A percentile compares a stretch with the other conserved stretches of the same genome.
Conservation (phyloP, 768 basidiomycete species). For the Mycena filopes region DNA sequence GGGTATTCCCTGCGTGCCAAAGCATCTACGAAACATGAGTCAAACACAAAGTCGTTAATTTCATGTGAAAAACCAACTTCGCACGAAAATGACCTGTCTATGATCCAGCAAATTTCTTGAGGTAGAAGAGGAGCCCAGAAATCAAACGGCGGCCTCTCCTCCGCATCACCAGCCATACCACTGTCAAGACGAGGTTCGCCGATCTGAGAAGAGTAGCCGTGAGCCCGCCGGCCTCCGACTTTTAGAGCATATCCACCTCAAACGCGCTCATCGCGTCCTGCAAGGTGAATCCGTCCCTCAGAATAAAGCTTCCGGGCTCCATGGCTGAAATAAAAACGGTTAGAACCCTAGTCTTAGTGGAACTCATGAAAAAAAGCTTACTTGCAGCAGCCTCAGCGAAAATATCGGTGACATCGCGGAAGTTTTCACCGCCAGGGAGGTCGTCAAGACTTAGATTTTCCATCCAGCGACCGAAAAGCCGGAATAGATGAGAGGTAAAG, state of each 20-base stretch:
- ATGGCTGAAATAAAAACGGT: slow-evolving; percentile 56
- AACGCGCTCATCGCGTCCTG: slow-evolving; percentile 96
- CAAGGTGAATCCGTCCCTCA: slow-evolving; percentile 77
- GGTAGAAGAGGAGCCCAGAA: slow-evolving; percentile 72
- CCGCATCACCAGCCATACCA: slow-evolving; percentile 64
- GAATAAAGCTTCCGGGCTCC: slow-evolving; percentile 67
- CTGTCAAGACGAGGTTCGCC: slow-evolving; percentile 92
- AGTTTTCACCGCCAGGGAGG: slow-evolving; percentile 69
- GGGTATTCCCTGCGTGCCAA: slow-evolving; percentile 86
- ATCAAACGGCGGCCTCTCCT: slow-evolving; percentile 65
- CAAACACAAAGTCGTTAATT: background rate
- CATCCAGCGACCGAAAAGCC: slow-evolving; percentile 17
- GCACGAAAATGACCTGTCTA: slow-evolving; percentile 80
- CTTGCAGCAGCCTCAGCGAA: slow-evolving; percentile 73
- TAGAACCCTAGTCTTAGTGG: slow-evolving; percentile 19
- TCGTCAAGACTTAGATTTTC: slow-evolving; percentile 19
- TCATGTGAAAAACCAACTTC: slow-evolving; percentile 68
- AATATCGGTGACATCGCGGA: slow-evolving; percentile 69
- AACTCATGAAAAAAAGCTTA: slow-evolving; percentile 43
- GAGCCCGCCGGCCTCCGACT: slow-evolving; percentile 11
- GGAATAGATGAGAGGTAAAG: background rate
- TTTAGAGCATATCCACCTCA: slow-evolving; percentile 62
- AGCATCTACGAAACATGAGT: slow-evolving; percentile 68
- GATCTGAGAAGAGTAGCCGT: slow-evolving; percentile 63
- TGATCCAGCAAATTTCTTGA: slow-evolving; percentile 88